These are phyloP conservation scores for Coprinopsis cinerea DNA, from an alignment of 768 basidiomycete species.

Conservation along the genomic window DNA sequence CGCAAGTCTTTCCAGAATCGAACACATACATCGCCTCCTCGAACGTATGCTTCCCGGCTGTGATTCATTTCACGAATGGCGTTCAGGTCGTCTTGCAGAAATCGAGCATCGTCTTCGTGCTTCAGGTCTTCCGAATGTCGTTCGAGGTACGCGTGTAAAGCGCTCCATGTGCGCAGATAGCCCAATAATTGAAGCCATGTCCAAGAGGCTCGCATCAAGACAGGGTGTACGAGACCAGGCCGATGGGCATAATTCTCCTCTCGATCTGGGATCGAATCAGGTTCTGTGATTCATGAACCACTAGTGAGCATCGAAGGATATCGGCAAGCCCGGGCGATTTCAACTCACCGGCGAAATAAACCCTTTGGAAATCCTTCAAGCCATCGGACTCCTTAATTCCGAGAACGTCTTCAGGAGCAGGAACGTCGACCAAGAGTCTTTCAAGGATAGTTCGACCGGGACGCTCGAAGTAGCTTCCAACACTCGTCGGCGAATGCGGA, in stretches of 20 bases:
- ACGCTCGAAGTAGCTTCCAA: slow-evolving; percentile 75
- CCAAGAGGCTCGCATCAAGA: slow-evolving; percentile 54
- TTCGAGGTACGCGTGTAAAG: slow-evolving; percentile 64
- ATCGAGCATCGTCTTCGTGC: slow-evolving; percentile 26
- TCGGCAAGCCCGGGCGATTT: neutral
- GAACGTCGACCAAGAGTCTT: slow-evolving; percentile 63
- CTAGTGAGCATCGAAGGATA: too few relatives aligned
- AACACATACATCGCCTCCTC: slow-evolving; percentile 58
- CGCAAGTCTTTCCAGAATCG: slow-evolving; percentile 56
- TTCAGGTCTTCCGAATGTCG: slow-evolving; percentile 49
- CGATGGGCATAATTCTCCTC: neutral
- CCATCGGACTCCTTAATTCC: slow-evolving; percentile 19
- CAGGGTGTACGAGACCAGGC: slow-evolving; percentile 27
- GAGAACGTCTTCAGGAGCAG: slow-evolving; percentile 36
- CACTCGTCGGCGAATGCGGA: slow-evolving; percentile 32
- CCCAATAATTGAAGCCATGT: slow-evolving; percentile 60
- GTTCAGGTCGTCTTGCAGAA: slow-evolving; percentile 27
- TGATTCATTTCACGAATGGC: neutral
- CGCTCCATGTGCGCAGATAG: slow-evolving; percentile 68
- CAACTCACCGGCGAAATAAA: slow-evolving; percentile 52
- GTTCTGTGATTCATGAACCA: too few relatives aligned
- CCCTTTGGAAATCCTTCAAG: slow-evolving; percentile 41
- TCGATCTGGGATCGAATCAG: neutral
- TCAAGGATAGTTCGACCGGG: slow-evolving; percentile 77
- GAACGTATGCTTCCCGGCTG: slow-evolving; percentile 19